These are phyloP conservation scores for Phytophthora pseudosyringae DNA, from an alignment of 352 stramenopile genomes.

Conservation along the genomic window DNA sequence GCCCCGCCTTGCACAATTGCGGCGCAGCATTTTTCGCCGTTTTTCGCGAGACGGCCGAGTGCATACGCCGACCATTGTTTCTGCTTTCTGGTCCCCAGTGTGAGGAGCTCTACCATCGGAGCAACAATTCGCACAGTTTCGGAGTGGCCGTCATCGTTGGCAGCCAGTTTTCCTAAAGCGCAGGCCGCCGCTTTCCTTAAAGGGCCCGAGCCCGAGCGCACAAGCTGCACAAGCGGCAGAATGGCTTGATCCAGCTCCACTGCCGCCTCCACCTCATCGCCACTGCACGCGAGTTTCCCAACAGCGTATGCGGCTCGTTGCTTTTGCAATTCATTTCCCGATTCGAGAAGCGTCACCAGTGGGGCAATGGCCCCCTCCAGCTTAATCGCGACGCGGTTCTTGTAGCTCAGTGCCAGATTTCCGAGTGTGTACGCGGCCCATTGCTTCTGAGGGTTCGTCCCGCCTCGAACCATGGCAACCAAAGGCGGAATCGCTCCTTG, in stretches of 20 bases:
- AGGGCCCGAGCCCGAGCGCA: conserved; percentile 13
- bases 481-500: conserved; percentile 24
- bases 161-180: conserved; percentile 21
- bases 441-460: conserved; percentile 26
- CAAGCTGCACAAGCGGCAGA: conserved; percentile 24
- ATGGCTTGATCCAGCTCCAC: conserved; percentile 23
- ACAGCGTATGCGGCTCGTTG: conserved; percentile 24
- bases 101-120: conserved; percentile 15
- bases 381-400: conserved; percentile 21
- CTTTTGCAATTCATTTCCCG: conserved; percentile 26
- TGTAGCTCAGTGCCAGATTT: conserved; percentile 29
- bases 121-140: background rate
- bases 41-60: conserved; percentile 7
- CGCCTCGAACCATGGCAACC: conserved; percentile 6
- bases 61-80: conserved; percentile 16
- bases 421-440: conserved; percentile 28
- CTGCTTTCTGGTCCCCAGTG: conserved; percentile 4
- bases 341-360: conserved; percentile 11
- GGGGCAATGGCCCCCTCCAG: conserved; percentile 17
- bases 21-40: background rate
- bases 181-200: conserved; percentile 33
- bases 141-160: background rate
- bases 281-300: conserved; percentile 22
- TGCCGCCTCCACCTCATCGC: conserved; percentile 10
- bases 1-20: conserved; percentile 16